These are phyloP conservation scores for Marasmius sp. DNA, from an alignment of 1,284 basidiomycete species.

Conservation along the genomic window DNA sequence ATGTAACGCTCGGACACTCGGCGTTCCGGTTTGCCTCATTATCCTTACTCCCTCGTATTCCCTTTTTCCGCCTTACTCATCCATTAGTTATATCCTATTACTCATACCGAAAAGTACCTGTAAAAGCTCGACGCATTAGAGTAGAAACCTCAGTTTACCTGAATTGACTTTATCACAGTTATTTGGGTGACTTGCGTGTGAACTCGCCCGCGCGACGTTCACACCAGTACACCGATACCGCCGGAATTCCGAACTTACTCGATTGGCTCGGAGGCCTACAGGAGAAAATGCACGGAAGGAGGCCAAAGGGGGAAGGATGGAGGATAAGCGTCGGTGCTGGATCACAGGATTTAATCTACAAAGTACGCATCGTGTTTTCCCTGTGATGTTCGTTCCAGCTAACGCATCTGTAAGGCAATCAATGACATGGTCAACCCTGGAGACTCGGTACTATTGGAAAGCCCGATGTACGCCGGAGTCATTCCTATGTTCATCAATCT, in stretches of 20 bases:
- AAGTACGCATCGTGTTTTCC: constrained; percentile 33
- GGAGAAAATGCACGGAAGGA: constrained; percentile 42
- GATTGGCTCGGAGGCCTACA: constrained; percentile 53
- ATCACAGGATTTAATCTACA: constrained; percentile 69
- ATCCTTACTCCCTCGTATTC: too few relatives aligned
- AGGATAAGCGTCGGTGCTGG: constrained; percentile 61
- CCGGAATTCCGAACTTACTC: constrained; percentile 50
- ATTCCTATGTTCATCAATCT: constrained; percentile 61
- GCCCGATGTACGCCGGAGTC: constrained; percentile 65
- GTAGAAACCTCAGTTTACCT: too few relatives aligned
- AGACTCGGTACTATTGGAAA: constrained; percentile 66
- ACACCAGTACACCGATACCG: constrained; percentile 50
- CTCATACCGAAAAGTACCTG: too few relatives aligned
- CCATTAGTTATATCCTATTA: too few relatives aligned
- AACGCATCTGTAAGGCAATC: constrained; percentile 7
- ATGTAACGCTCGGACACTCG: not conserved
- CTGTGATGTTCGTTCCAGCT: not conserved
- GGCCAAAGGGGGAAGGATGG: constrained; percentile 48
- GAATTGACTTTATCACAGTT: too few relatives aligned
- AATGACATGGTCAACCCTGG: constrained; percentile 55
- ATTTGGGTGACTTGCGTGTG: too few relatives aligned
- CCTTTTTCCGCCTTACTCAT: too few relatives aligned
- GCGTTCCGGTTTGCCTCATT: too few relatives aligned
- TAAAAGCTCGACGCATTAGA: too few relatives aligned
- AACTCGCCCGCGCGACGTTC: too few relatives aligned